phyloP scores from a whole-genome alignment of 352 stramenopile species.

The Pythium aphanidermatum region DNA sequence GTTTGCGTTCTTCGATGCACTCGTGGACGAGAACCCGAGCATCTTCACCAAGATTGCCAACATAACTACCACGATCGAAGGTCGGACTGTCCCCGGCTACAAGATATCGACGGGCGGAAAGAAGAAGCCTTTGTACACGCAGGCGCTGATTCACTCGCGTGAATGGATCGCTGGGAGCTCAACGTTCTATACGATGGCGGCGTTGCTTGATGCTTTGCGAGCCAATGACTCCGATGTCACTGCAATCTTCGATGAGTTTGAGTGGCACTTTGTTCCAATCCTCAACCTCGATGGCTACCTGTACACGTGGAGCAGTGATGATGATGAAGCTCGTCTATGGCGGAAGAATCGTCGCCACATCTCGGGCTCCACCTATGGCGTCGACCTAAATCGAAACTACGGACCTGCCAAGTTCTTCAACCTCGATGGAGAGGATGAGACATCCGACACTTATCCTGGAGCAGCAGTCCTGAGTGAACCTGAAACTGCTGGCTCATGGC shows the following conservation, averaged over 20 bases:
- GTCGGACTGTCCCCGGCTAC: conserved; percentile 17
- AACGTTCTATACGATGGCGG: conserved; percentile 17
- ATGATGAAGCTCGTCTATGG: no score
- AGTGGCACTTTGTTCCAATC: conserved; percentile 23
- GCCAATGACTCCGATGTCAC: conserved; percentile 8
- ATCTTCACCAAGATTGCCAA: conserved; percentile 20
- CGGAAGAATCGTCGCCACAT: conserved; percentile 20
- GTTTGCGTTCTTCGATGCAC: conserved; percentile 14
- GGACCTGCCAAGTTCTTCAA: conserved; percentile 12
- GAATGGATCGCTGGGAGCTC: conserved; percentile 22
- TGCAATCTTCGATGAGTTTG: conserved; percentile 15
- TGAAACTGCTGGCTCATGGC: conserved; percentile 12
- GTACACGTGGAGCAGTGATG: conserved; percentile 2
- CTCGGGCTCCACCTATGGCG: conserved; percentile 2
- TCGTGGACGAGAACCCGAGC: conserved; percentile 15
- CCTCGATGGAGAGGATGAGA: not conserved
- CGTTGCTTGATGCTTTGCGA: conserved; percentile 15
- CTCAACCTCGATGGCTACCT: conserved; percentile 19
- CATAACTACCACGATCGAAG: conserved; percentile 16
- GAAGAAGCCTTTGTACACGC: conserved; percentile 16
- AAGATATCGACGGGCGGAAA: conserved; percentile 18
- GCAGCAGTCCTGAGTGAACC: conserved; percentile 14
- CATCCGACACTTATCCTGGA: conserved; percentile 14
- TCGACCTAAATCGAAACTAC: conserved; percentile 25
- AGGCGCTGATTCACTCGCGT: conserved; percentile 21